These are phyloP conservation scores for Oidium heveae DNA, from an alignment of 2,329 filamentous ascomycete genomes.

Conservation along the genomic window DNA sequence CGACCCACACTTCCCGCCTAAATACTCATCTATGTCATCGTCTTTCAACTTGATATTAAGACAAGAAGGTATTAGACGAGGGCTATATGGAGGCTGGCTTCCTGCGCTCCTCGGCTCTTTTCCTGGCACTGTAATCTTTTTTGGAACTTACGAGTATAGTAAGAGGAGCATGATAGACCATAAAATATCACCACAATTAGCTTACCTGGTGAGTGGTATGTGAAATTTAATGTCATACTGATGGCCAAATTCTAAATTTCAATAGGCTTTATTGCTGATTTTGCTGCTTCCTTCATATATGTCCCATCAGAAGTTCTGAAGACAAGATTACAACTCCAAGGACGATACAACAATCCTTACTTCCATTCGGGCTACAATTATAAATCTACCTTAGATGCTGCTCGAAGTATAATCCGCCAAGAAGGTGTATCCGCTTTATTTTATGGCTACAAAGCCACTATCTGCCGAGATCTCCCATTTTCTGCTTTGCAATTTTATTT, in stretches of 20 bases:
- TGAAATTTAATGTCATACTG: not conserved
- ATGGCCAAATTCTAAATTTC: slow-evolving; percentile 1
- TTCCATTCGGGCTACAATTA: slow-evolving; percentile 96
- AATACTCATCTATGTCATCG: slow-evolving; percentile 70
- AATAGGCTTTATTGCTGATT: slow-evolving; percentile 69
- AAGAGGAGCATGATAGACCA: slow-evolving; percentile 71
- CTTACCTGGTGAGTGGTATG: slow-evolving; percentile 65
- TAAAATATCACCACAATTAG: slow-evolving; percentile 56
- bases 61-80: slow-evolving; percentile 67
- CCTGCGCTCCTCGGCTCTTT: slow-evolving; percentile 84
- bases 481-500: slow-evolving; percentile 95
- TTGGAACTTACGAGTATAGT: slow-evolving; percentile 87
- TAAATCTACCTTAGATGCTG: slow-evolving; percentile 58
- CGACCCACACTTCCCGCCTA: slow-evolving; percentile 76
- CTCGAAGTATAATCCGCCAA: slow-evolving; percentile 54
- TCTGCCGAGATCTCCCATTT: slow-evolving; percentile 84
- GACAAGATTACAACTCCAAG: slow-evolving; percentile 86
- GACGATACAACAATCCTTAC: slow-evolving; percentile 80
- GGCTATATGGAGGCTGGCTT: slow-evolving; percentile 79
- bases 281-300: slow-evolving; percentile 78
- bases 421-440: slow-evolving; percentile 77
- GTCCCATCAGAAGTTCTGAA: slow-evolving; percentile 96
- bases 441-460: slow-evolving; percentile 88
- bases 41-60: slow-evolving; percentile 84
- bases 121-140: slow-evolving; percentile 81